Conservation (phyloP, 768 basidiomycete genomes). For the Multifurca ochricompacta region DNA sequence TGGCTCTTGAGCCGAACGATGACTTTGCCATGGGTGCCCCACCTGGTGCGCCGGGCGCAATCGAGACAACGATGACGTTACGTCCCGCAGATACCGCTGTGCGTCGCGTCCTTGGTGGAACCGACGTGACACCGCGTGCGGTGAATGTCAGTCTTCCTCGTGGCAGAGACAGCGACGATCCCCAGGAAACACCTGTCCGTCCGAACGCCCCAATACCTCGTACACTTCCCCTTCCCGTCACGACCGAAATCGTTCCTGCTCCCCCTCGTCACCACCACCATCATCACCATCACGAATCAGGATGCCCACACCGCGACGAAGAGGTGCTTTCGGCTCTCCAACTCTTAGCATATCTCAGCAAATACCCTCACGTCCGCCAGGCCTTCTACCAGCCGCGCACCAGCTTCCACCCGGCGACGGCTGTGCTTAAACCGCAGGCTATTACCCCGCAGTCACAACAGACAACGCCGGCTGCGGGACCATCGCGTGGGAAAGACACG, state of each 20-base stretch:
- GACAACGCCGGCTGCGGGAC: constrained; percentile 14
- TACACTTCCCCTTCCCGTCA: constrained; percentile 16
- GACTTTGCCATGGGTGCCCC: constrained; percentile 88
- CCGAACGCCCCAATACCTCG: constrained; percentile 19
- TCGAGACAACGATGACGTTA: constrained; percentile 30
- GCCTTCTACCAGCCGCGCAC: constrained; percentile 85
- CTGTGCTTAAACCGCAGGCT: constrained; percentile 23
- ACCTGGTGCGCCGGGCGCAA: constrained; percentile 84
- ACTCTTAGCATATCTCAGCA: constrained; percentile 91
- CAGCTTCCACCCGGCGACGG: constrained; percentile 75
- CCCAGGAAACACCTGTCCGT: constrained; percentile 16
- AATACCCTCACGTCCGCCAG: constrained; percentile 94
- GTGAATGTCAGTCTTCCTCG: constrained; percentile 48
- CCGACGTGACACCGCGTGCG: constrained; percentile 55
- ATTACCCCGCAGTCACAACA: constrained; percentile 10
- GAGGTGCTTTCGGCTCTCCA: constrained; percentile 88
- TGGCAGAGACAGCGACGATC: constrained; percentile 20
- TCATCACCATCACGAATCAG: constrained; percentile 32
- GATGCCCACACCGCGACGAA: constrained; percentile 82
- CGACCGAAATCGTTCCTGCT: constrained; percentile 13
- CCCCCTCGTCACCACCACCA: constrained; percentile 27
- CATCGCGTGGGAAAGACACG: constrained; percentile 14
- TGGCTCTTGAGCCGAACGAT: constrained; percentile 72
- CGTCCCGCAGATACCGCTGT: constrained; percentile 19
- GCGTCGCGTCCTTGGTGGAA: constrained; percentile 25